These are phyloP conservation scores for Russula griseocarnosa DNA, from an alignment of 768 basidiomycete genomes.

Conservation along the genomic window DNA sequence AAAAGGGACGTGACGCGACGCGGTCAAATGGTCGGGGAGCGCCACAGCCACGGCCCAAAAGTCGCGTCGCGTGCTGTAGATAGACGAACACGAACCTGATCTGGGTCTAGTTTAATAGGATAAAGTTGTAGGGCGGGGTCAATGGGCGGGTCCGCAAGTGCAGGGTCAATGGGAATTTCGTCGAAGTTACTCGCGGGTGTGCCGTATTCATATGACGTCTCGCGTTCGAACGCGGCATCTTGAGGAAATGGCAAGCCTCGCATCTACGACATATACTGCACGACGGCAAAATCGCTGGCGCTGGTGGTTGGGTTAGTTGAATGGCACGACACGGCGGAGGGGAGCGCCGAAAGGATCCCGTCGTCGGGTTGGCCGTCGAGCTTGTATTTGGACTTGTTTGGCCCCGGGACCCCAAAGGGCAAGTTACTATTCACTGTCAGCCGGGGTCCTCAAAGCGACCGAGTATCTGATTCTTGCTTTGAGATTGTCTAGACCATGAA, in stretches of 20 bases:
- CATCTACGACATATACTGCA: conserved; percentile 39
- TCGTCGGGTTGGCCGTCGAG: conserved; percentile 29
- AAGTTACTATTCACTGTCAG: conserved; percentile 1
- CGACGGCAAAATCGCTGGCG: conserved; percentile 1
- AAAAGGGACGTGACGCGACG: conserved; percentile 62
- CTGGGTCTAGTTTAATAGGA: conserved; percentile 23
- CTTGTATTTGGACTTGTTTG: conserved; percentile 29
- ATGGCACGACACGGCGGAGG: conserved; percentile 11
- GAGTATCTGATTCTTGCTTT: background rate
- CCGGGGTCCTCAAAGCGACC: conserved; percentile 24
- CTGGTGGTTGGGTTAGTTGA: conserved; percentile 8
- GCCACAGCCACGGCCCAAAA: conserved; percentile 29
- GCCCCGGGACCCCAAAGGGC: conserved; percentile 14
- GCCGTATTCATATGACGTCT: conserved; percentile 55
- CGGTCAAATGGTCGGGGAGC: conserved; percentile 40
- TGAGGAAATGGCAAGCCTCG: conserved; percentile 57
- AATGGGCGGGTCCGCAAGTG: conserved; percentile 50
- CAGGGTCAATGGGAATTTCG: conserved; percentile 81
- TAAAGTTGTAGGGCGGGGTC: conserved; percentile 49
- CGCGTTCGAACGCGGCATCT: conserved; percentile 47
- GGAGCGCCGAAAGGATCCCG: conserved; percentile 24
- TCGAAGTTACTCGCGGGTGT: conserved; percentile 52
- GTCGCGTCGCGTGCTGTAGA: conserved; percentile 26
- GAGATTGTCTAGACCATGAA: conserved; percentile 9
- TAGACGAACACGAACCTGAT: conserved; percentile 39